phyloP scores from a whole-genome alignment of 805 yeast genomes.

The Wickerhamiella alocasiicola region DNA sequence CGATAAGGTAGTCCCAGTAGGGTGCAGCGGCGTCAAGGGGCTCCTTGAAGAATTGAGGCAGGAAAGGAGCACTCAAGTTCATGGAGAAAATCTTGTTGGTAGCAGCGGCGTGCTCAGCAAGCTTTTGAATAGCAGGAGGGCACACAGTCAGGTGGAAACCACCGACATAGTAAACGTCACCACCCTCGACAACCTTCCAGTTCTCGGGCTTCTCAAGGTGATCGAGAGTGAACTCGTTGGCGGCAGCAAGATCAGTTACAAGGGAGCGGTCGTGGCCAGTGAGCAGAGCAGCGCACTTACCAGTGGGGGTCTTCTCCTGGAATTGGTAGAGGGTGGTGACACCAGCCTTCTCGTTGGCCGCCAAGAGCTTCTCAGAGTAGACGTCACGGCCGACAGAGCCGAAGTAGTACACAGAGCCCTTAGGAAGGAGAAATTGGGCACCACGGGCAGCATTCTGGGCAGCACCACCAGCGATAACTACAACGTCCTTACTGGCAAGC shows the following conservation, averaged over 20 bases:
- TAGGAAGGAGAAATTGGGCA: slow-evolving; percentile 84
- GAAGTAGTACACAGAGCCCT: slow-evolving; percentile 73
- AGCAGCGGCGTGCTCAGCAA: slow-evolving; percentile 87
- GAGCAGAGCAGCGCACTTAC: slow-evolving; percentile 95
- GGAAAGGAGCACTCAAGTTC: slow-evolving; percentile 94
- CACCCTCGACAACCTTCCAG: slow-evolving; percentile 76
- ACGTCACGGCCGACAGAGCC: slow-evolving; percentile 94
- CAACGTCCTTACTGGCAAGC: slow-evolving; percentile 44
- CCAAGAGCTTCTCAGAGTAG: slow-evolving; percentile 64
- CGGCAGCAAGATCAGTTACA: slow-evolving; percentile 95
- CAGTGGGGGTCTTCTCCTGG: slow-evolving; percentile 68
- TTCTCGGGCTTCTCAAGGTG: slow-evolving; percentile 82
- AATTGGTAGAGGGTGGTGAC: slow-evolving; percentile 76
- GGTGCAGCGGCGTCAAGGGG: slow-evolving; percentile 69
- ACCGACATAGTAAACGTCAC: slow-evolving; percentile 79
- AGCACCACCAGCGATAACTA: slow-evolving; percentile 94
- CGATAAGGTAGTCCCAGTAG: slow-evolving; percentile 82
- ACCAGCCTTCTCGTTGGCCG: slow-evolving; percentile 83
- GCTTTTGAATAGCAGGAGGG: slow-evolving; percentile 78
- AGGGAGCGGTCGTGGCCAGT: slow-evolving; percentile 80
- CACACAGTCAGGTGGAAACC: slow-evolving; percentile 99
- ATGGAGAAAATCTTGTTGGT: slow-evolving; percentile 64
- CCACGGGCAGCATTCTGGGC: slow-evolving; percentile 99
- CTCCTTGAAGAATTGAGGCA: slow-evolving; percentile 89
- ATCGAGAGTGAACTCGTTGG: slow-evolving; percentile 84